Conservation (phyloP, 2,329 filamentous ascomycete species). For the Fusarium circinatum region DNA sequence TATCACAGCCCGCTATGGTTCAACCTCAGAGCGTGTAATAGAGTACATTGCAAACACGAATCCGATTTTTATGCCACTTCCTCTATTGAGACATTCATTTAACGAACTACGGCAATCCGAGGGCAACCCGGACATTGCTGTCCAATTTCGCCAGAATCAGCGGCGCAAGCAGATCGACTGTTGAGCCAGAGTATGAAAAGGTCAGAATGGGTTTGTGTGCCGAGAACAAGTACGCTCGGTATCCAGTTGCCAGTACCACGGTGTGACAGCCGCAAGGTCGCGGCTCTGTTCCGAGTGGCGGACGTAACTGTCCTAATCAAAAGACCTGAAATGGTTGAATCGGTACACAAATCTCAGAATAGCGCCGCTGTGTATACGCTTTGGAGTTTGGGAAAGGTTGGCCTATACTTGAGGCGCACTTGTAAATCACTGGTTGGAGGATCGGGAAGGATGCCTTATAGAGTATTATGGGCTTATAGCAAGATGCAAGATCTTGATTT, state of each 20-base stretch:
- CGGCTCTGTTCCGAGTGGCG: slow-evolving; percentile 38
- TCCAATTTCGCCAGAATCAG: slow-evolving; percentile 28
- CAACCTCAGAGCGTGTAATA: slow-evolving; percentile 66
- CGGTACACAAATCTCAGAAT: slow-evolving; percentile 29
- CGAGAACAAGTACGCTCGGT: slow-evolving; percentile 32
- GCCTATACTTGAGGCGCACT: slow-evolving; percentile 31
- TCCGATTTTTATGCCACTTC: slow-evolving; percentile 29
- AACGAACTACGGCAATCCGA: slow-evolving; percentile 34
- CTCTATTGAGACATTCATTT: slow-evolving; percentile 38
- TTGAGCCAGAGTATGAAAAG: slow-evolving; percentile 27
- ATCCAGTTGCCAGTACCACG: slow-evolving; percentile 41
- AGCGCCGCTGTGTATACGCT: slow-evolving; percentile 28
- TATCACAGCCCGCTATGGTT: slow-evolving; percentile 61
- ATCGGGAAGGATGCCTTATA: slow-evolving; percentile 26
- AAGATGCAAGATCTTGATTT: slow-evolving; percentile 38
- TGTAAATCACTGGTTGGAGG: slow-evolving; percentile 29
- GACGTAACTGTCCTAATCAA: slow-evolving; percentile 44
- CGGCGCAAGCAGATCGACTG: slow-evolving; percentile 32
- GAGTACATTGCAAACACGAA: slow-evolving; percentile 35
- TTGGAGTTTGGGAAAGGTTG: slow-evolving; percentile 35
- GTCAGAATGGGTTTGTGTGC: slow-evolving; percentile 26
- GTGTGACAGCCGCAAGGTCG: slow-evolving; percentile 47
- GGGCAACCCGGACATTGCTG: slow-evolving; percentile 39
- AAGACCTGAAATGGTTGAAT: slow-evolving; percentile 45
- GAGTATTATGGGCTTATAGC: slow-evolving; percentile 33